phyloP scores from a whole-genome alignment of 75 land plant species.

The Picea glauca region DNA sequence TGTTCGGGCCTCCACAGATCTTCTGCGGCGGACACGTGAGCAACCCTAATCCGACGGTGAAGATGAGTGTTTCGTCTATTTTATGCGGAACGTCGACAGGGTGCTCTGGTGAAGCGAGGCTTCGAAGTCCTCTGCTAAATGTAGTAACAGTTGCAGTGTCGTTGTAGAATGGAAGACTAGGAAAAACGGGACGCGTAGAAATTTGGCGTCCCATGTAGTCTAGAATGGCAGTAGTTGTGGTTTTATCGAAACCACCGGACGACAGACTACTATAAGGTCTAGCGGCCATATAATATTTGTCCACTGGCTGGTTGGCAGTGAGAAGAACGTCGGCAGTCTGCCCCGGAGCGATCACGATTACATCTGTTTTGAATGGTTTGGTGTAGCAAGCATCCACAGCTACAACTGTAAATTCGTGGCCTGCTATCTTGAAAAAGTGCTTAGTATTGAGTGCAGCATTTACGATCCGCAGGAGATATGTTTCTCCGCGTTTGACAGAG shows the following conservation, averaged over 20 bases:
- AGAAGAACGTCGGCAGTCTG: constrained; percentile 57
- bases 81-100: constrained; percentile 30
- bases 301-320: constrained; percentile 30
- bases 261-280: constrained; percentile 21
- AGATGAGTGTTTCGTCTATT: constrained; percentile 37
- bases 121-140: constrained; percentile 21
- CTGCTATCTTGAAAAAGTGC: constrained; percentile 45
- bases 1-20: constrained; percentile 20
- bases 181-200: constrained; percentile 13
- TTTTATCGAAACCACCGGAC: constrained; percentile 36
- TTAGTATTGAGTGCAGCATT: constrained; percentile 49
- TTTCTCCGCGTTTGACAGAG: constrained; percentile 33
- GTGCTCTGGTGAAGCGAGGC: constrained; percentile 3
- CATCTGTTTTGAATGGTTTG: constrained; percentile 42
- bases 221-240: constrained; percentile 62
- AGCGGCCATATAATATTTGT: constrained; percentile 48
- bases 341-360: constrained; percentile 50
- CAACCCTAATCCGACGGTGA: constrained; percentile 38
- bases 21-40: constrained; percentile 15
- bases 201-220: constrained; percentile 19
- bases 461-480: constrained; percentile 37
- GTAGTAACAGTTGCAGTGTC: constrained; percentile 28
- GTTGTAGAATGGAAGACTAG: constrained; percentile 26
- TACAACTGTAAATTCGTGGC: constrained; percentile 49
- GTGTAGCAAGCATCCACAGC: constrained; percentile 51